phyloP scores from a whole-genome alignment of 176 grass and related monocot species.

The Carex parvula region DNA sequence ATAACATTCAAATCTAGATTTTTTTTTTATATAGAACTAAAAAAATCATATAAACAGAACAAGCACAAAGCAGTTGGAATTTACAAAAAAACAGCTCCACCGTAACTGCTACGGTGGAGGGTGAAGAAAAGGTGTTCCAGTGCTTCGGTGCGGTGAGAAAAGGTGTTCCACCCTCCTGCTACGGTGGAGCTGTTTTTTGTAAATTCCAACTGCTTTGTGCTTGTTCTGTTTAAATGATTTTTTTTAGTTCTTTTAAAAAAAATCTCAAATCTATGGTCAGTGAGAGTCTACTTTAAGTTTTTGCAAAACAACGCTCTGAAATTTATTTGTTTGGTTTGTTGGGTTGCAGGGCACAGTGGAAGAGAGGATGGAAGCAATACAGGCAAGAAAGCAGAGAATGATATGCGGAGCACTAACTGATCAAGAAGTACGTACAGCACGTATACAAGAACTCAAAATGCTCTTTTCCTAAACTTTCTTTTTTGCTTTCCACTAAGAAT shows the following conservation, averaged over 20 bases:
- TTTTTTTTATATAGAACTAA: no score
- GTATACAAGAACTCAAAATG: constrained; percentile 88
- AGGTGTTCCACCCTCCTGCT: no score
- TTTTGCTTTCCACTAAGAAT: background rate
- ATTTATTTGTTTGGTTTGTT: background rate
- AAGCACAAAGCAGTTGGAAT: no score
- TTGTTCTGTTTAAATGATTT: no score
- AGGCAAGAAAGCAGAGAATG: constrained; percentile 86
- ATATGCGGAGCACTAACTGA: constrained; percentile 83
- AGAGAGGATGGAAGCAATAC: constrained; percentile 83
- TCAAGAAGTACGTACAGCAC: constrained; percentile 71
- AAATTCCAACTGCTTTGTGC: no score
- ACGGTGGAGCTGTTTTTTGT: no score
- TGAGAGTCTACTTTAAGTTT: constrained; percentile 5
- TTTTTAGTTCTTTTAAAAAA: no score
- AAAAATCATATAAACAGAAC: no score
- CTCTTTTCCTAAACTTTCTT: constrained; percentile 47
- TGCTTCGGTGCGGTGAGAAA: no score
- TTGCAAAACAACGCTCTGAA: background rate
- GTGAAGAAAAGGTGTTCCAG: no score
- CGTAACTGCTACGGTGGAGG: no score
- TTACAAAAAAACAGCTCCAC: no score
- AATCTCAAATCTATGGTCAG: background rate
- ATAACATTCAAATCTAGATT: background rate
- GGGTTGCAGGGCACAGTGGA: constrained; percentile 63